Evolutionary conservation across 108 stramenopile species (phyloP), one percentile per base, ranked within the genome.

Genomic region (Nitzschia putrida): DNA sequence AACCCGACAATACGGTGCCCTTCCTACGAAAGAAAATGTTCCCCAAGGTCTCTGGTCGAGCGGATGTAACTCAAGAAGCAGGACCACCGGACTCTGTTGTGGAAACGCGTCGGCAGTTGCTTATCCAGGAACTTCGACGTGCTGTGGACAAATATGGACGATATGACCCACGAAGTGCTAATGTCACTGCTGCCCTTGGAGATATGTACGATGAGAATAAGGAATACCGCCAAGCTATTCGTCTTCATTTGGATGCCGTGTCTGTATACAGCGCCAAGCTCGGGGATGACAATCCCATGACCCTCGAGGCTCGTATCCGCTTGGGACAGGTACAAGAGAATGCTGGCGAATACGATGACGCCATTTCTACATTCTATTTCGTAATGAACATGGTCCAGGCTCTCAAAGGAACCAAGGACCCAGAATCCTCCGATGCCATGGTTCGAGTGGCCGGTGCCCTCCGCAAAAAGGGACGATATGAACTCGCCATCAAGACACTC

Each of bases 181-280:
- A 80, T 47, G 73, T 81, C 26, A 74, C 77, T 21, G 80, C 73
- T 38, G 79, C 82, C 13, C 71, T 83, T 25, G 81, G 81, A 29
- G 85, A 86, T 57, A 47, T 80, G 41, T 80, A 71, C 26, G 70
- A 67, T 45, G 79, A 86, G 38, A 78, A 72, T 37, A 16, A 52
- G 12, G 82, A 78, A 45, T 71, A 73, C 70, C 64, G 74, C 40
- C 80, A 83, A 61, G 73, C 86, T 2, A 56, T 84, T 25, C 73
- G 77, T 21, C 67, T 84, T 3, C 77, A 82, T 67, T 55, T 67
- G 57, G 83, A 87, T 67, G 81, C 79, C 40, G 60, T 84, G 8
- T 67, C 80, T 10, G 81, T 87, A n/a, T 84, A 74, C 61, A 80
- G 74, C 65, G 50, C 67, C 16, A 84, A 82, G 41, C 79, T 84